These are phyloP conservation scores for Pilobolus umbonatus DNA, from an alignment of 192 early-diverging fungal species.

Conservation along the genomic window DNA sequence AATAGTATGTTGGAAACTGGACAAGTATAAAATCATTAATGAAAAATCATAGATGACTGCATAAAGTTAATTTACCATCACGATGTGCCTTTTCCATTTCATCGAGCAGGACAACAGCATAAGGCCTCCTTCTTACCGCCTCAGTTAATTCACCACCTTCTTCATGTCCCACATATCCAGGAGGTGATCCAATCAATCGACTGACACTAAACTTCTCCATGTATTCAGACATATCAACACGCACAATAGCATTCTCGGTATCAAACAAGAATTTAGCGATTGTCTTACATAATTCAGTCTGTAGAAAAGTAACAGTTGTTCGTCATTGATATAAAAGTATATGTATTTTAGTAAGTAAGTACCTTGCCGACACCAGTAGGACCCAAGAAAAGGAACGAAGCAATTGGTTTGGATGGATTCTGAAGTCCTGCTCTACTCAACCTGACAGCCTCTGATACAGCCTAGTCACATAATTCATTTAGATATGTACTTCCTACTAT, in stretches of 20 bases:
- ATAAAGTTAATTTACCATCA: conserved; percentile 25
- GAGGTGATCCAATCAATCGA: conserved; percentile 91
- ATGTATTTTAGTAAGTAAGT: background rate
- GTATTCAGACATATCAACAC: conserved; percentile 99
- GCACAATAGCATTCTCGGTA: conserved; percentile 90
- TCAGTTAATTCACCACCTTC: conserved; percentile 97
- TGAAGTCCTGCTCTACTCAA: conserved; percentile 87
- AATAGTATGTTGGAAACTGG: conserved; percentile 77
- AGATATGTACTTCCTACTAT: background rate
- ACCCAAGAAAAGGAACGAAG: conserved; percentile 93
- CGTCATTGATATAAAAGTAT: conserved; percentile 23
- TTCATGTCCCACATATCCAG: conserved; percentile 96
- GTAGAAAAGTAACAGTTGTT: background rate
- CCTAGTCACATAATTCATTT: conserved; percentile 11
- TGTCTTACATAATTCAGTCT: conserved; percentile 73
- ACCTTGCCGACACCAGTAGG: conserved; percentile 94
- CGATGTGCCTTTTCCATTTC: conserved; percentile 97
- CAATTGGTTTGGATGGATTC: conserved; percentile 74
- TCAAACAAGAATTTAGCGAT: conserved; percentile 90
- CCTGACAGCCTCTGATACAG: conserved; percentile 85
- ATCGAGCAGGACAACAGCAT: conserved; percentile 93
- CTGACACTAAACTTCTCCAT: conserved; percentile 77
- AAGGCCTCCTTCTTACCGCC: conserved; percentile 83
- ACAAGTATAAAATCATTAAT: background rate
- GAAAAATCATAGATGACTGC: background rate